Base-by-base conservation (phyloP, 176 grass and related monocot genomes). In the Olyra latifolia region DNA sequence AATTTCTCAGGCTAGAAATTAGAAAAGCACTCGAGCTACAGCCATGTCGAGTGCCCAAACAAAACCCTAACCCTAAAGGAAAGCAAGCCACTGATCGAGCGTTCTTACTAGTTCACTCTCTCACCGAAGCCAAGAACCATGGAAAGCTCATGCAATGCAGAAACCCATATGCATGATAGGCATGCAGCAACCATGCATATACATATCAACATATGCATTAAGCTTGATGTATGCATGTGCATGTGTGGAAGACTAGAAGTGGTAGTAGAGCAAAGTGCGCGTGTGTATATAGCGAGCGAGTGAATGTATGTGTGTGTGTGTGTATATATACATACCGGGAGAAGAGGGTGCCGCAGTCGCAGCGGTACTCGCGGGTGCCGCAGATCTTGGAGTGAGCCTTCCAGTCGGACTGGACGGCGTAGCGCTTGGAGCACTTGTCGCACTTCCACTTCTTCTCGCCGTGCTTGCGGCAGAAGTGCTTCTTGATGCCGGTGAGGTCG, bases 371-470 rank as follows among this genome's bases (percentile, higher is more conserved):
- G 76, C 93, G 90, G 49, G 93, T 99, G 82, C 97, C 97, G 82
- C 97, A 99, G 72, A 94, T 93, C 91, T 99, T 99, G 73, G 97
- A 93, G 79, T 99, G 97, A 4, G 97, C 97, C 92, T 99, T 99
- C 88, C 88, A 93, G 88, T 99, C 97, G 1, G 97, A 99, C 78
- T 96, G 97, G 3, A 99, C 97, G 46, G 97, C 97, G 80, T 99
- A 99, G 80, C 91, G 86, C 91, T 99, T 99, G 61, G 93, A 83
- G 90, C 97, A 99, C 87, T 99, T 99, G 35, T 96, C 97, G 27
- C 97, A 99, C 88, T 99, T 99, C 97, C 97, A 99, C 82, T 91
- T 99, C 90, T 99, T 99, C 93, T 99, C 97, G 43, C 97, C 97
- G 64, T 99, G 97, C 86, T 99, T 99, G 77, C 97, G 93, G 87